A percentile compares a stretch with the other conserved stretches of the same genome.
phyloP scores from a whole-genome alignment of 2,329 filamentous ascomycete genomes.

The Cercospora beticola region DNA sequence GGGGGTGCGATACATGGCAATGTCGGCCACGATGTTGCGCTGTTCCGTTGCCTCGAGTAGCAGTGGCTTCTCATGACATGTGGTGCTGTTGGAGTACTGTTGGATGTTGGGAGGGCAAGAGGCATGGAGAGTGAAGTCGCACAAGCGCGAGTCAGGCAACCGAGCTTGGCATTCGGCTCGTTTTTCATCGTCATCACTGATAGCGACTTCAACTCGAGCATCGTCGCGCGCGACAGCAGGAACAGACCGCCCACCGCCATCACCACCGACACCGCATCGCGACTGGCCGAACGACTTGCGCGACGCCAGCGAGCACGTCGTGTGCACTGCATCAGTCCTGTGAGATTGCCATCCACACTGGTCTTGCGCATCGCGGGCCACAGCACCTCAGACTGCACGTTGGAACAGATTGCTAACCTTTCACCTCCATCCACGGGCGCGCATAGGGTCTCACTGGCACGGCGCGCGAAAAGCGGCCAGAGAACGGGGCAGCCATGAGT shows the following conservation, averaged over 20 bases:
- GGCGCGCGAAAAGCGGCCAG: not conserved
- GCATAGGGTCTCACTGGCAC: not conserved
- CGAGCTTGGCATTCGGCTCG: not conserved
- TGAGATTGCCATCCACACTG: conserved; percentile 34
- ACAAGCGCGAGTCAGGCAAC: not conserved
- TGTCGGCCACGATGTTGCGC: not conserved
- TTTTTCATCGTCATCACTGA: conserved; percentile 9
- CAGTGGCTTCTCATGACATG: not conserved
- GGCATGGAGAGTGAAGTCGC: not conserved
- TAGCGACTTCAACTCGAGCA: conserved; percentile 3
- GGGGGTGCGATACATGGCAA: not conserved
- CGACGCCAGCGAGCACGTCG: not conserved
- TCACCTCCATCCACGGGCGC: conserved; percentile 17
- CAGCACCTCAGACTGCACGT: conserved; percentile 11
- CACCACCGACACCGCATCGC: conserved; percentile 15
- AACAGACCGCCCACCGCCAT: not conserved
- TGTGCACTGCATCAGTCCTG: conserved; percentile 29
- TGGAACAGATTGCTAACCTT: conserved; percentile 32
- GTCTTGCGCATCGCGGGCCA: conserved; percentile 25
- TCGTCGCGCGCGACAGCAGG: conserved; percentile 5
- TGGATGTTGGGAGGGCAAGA: not conserved
- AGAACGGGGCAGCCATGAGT: conserved; percentile 39
- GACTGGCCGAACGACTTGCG: conserved; percentile 11
- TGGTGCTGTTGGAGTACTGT: not conserved
- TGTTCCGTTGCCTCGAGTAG: not conserved